Conservation (phyloP, 768 basidiomycete species). For the Suillus clintonianus region DNA sequence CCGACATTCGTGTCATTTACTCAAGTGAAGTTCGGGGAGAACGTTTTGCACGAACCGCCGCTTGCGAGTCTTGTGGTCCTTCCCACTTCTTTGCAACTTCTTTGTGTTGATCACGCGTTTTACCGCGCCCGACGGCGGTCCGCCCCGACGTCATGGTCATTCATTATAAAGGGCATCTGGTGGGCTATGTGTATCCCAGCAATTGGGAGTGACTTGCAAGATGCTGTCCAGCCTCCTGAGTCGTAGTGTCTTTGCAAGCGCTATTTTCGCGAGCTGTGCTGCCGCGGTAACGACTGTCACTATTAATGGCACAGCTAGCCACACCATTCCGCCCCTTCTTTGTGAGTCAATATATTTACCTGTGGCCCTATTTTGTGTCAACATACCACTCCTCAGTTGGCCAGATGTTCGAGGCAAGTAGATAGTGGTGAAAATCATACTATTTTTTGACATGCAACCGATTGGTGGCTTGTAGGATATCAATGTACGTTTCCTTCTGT, state of each 20-base stretch:
- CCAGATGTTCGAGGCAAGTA: conserved; percentile 59
- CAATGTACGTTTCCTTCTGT: conserved; percentile 44
- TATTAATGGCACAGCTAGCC: conserved; percentile 49
- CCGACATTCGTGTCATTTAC: neutral
- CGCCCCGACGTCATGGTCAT: neutral
- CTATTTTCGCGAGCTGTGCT: conserved; percentile 4
- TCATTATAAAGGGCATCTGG: neutral
- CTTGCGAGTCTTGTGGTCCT: neutral
- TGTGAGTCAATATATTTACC: conserved; percentile 38
- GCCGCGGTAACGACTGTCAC: conserved; percentile 34
- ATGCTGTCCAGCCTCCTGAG: conserved; percentile 14
- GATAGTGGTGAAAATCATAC: neutral
- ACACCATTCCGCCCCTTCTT: conserved; percentile 51
- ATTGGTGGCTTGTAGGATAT: conserved; percentile 47
- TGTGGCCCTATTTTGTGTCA: neutral
- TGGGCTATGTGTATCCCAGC: neutral
- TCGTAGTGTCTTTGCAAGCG: conserved; percentile 3
- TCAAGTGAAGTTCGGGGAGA: neutral
- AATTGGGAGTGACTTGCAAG: neutral
- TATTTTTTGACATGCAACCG: neutral
- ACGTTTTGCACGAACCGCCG: conserved; percentile 1
- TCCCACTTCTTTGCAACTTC: neutral
- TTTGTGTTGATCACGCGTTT: neutral
- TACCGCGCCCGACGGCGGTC: neutral
- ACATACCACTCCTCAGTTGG: conserved; percentile 39